These are phyloP conservation scores for Pseudopithomyces chartarum DNA, from an alignment of 2,329 filamentous ascomycete species.

Conservation along the genomic window DNA sequence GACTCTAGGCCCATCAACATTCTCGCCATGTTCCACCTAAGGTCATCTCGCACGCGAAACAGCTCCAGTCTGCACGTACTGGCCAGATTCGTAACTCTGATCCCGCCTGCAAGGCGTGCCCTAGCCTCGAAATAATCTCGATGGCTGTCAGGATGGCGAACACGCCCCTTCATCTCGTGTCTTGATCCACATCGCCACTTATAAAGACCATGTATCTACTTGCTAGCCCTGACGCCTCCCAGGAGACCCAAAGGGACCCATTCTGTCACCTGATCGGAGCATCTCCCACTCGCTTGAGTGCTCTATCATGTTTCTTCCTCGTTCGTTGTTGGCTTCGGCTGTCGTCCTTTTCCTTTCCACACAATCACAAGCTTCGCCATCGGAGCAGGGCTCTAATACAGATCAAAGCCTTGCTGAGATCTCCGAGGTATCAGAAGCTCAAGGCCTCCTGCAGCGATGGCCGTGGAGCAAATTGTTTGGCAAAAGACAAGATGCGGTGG, in stretches of 20 bases:
- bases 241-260: conserved; percentile 20
- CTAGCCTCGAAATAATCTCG: conserved; percentile 31
- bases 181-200: conserved; percentile 20
- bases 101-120: conserved; percentile 44
- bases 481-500: conserved; percentile 20
- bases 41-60: conserved; percentile 34
- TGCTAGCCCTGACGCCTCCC: conserved; percentile 19
- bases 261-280: conserved; percentile 30
- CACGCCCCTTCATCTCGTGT: conserved; percentile 15
- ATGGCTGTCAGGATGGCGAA: conserved; percentile 32
- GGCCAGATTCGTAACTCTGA: conserved; percentile 31
- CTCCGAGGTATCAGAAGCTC: conserved; percentile 6
- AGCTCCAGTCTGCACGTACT: conserved; percentile 21
- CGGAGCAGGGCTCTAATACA: conserved; percentile 15
- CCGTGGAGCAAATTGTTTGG: conserved; percentile 9
- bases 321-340: conserved; percentile 38
- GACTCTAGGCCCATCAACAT: too few relatives aligned
- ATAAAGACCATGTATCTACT: conserved; percentile 31
- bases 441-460: conserved; percentile 7
- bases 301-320: conserved; percentile 42
- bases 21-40: conserved; percentile 27
- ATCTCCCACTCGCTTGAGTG: conserved; percentile 40
- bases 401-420: conserved; percentile 6
- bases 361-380: conserved; percentile 21
- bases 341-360: conserved; percentile 35